Evolutionary conservation across 495 filamentous ascomycete species (phyloP).

Genomic region (Trichoderma parareesei): DNA sequence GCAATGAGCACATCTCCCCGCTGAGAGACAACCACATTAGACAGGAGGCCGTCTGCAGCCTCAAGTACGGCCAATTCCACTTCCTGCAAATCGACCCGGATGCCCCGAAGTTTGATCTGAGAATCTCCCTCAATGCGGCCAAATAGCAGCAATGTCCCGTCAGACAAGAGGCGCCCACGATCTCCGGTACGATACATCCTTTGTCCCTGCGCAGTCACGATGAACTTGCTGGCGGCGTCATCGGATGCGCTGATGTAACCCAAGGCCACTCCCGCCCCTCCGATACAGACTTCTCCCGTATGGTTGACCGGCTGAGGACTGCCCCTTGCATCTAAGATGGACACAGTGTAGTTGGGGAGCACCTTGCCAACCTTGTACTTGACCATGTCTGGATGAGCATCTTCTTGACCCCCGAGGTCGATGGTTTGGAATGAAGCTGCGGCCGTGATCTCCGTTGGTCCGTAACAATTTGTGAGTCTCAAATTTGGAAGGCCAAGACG

Average conservation of each 20-base stretch:
- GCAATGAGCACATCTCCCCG: too few species aligned
- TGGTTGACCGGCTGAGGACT: constrained; percentile 30
- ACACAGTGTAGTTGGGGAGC: constrained; percentile 14
- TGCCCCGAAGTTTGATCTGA: too few species aligned
- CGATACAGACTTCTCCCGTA: constrained; percentile 30
- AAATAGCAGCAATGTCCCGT: constrained; percentile 23
- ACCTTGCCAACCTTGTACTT: background rate
- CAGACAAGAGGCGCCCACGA: constrained; percentile 21
- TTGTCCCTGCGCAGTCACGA: constrained; percentile 28
- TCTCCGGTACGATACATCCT: constrained; percentile 38
- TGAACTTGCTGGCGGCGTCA: constrained; percentile 24
- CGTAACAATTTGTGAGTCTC: constrained; percentile 24
- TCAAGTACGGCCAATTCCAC: too few species aligned
- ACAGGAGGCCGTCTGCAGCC: too few species aligned
- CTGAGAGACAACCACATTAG: too few species aligned
- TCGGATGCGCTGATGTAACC: constrained; percentile 28
- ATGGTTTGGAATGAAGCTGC: background rate
- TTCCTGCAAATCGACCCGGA: too few species aligned
- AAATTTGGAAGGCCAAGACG: constrained; percentile 16
- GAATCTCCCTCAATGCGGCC: background rate
- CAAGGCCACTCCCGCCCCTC: constrained; percentile 24
- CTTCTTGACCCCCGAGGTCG: too few species aligned
- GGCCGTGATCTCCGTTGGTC: constrained; percentile 23
- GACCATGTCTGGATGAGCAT: too few species aligned
- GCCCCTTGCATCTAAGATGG: constrained; percentile 36